A percentile compares a stretch with the other conserved stretches of the same genome.
phyloP scores from a whole-genome alignment of 805 yeast species.

The Candida succiphila region DNA sequence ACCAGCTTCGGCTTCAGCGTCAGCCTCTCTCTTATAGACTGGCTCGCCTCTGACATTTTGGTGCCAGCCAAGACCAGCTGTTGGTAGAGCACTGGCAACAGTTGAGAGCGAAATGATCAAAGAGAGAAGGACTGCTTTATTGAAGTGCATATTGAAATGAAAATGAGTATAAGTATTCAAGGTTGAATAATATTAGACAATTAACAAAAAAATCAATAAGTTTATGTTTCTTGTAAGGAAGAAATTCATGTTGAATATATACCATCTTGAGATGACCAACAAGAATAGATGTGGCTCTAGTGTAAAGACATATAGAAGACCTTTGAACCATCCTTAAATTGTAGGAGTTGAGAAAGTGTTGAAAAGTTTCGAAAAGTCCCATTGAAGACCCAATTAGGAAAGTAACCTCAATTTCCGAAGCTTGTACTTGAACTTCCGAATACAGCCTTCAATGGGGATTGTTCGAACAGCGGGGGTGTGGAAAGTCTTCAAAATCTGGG shows the following conservation, averaged over 20 bases:
- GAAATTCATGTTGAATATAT: no score
- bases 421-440: conserved; percentile 2
- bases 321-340: no score
- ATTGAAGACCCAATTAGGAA: conserved; percentile 1
- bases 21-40: conserved; percentile 8
- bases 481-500: no score
- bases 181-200: not conserved
- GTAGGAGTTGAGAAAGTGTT: no score
- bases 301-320: no score
- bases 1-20: conserved; percentile 7
- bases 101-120: not conserved
- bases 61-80: no score
- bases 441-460: conserved; percentile 7
- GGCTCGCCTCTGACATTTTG: conserved; percentile 8
- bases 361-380: not conserved
- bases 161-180: not conserved
- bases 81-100: conserved; percentile 8
- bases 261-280: no score
- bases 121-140: conserved; percentile 3
- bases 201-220: not conserved
- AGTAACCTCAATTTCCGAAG: no score
- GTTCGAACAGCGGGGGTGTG: no score
- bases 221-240: not conserved
- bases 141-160: conserved; percentile 3
- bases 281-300: no score